A percentile compares a stretch with the other conserved stretches of the same genome.
Evolutionary conservation across 2,329 filamentous ascomycete genomes (phyloP).

Genomic region (Chaetomium globosum): DNA sequence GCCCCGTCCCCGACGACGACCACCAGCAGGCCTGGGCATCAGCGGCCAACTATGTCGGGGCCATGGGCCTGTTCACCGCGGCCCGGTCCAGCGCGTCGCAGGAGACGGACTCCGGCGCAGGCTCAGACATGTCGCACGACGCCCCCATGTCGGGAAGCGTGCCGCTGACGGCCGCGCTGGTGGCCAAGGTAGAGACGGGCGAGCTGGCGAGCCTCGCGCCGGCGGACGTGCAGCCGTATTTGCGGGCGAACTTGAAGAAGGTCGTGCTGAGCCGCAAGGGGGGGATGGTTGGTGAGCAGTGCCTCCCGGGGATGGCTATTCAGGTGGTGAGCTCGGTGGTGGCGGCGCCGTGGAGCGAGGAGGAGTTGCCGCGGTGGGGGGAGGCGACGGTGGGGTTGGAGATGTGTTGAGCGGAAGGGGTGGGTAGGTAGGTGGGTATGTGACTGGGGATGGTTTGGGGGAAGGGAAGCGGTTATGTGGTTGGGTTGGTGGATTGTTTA

Average conservation of each 20-base stretch:
- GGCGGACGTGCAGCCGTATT: conserved; percentile 30
- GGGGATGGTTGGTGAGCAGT: conserved; percentile 20
- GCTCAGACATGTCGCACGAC: conserved; percentile 31
- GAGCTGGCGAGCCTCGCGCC: conserved; percentile 30
- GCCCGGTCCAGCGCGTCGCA: background rate
- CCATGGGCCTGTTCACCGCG: conserved; percentile 57
- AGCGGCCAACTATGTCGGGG: conserved; percentile 62
- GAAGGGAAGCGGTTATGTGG: background rate
- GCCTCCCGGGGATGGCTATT: conserved; percentile 26
- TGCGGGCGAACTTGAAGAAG: conserved; percentile 27
- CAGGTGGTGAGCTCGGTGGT: conserved; percentile 33
- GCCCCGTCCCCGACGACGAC: conserved; percentile 46
- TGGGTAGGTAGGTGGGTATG: too few species aligned
- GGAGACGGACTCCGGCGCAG: background rate
- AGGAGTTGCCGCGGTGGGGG: conserved; percentile 35
- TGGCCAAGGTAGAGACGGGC: conserved; percentile 44
- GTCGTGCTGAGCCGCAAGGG: conserved; percentile 27
- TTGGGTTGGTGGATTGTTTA: background rate
- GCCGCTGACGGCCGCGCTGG: conserved; percentile 55
- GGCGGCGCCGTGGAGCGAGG: conserved; percentile 31
- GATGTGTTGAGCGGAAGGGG: conserved; percentile 24
- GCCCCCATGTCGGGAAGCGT: conserved; percentile 53
- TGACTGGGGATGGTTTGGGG: background rate
- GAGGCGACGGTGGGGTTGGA: conserved; percentile 32
- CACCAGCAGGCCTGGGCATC: conserved; percentile 50